Evolutionary conservation across 192 early-diverging fungal species (phyloP).

Genomic region (Geranomyces variabilis): DNA sequence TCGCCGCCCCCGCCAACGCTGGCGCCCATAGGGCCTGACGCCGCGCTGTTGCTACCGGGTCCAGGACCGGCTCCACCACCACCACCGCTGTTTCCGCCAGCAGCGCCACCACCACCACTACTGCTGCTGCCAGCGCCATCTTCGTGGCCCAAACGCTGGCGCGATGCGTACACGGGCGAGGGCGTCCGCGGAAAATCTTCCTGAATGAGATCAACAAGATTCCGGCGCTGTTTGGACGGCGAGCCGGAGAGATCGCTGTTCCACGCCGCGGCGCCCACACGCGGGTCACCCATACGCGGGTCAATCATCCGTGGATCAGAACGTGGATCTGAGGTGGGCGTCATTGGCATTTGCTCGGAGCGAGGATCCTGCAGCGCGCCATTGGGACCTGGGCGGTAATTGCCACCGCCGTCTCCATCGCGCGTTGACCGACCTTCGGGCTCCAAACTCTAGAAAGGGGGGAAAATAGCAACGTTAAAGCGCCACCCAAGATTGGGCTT

Average conservation of each 20-base stretch:
- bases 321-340: background rate
- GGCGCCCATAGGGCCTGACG: background rate
- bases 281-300: slow-evolving; percentile 13
- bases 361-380: slow-evolving; percentile 20
- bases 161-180: slow-evolving; percentile 38
- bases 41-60: background rate
- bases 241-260: slow-evolving; percentile 18
- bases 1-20: background rate
- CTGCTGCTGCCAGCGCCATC: slow-evolving; percentile 1
- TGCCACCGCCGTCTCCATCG: slow-evolving; percentile 12
- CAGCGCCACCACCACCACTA: background rate
- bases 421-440: slow-evolving; percentile 32
- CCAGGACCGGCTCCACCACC: background rate
- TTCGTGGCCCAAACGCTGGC: slow-evolving; percentile 24
- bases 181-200: slow-evolving; percentile 46
- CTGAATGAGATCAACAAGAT: slow-evolving; percentile 47
- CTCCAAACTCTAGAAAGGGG: slow-evolving; percentile 31
- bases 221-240: slow-evolving; percentile 37
- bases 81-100: slow-evolving; percentile 18
- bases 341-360: background rate
- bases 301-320: slow-evolving; percentile 11
- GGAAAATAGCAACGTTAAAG: background rate
- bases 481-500: too few relatives aligned
- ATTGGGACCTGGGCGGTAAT: background rate
- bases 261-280: background rate